Evolutionary conservation across 306 rosid species (phyloP), one percentile per base, ranked within the genome.

Genomic region (Nissolia schottii): DNA sequence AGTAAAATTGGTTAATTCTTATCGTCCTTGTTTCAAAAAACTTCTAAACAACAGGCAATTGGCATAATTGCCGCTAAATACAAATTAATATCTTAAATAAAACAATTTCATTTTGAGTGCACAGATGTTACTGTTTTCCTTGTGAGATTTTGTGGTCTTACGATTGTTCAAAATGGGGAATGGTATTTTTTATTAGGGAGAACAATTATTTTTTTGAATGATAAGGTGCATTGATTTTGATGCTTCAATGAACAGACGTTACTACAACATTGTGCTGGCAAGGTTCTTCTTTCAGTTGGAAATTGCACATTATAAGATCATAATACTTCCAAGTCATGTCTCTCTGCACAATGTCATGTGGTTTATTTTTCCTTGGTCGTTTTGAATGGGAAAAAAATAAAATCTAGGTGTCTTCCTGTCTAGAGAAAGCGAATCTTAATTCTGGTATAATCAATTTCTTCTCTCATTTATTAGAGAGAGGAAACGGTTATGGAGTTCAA

Each of bases 81-180:
- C n/a, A n/a, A n/a, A n/a, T n/a, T n/a, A n/a, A n/a, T n/a, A n/a
- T n/a, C n/a, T n/a, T n/a, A n/a, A n/a, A n/a, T n/a, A 34, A 34
- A 34, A 34, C 6, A 1, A 34, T 34, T 34, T 34, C 2, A 8
- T 7, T 34, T 34, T 34, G 35, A 71, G 46, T 38, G 23, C 60
- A 29, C 14, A 1, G 56, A 3, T 72, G 64, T 32, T 60, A 60
- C 43, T 54, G 64, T 58, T 65, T 37, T 62, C 28, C 50, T 46
- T 64, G 71, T 80, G 81, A 22, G 65, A 20, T 57, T 57, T 65
- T 77, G 85, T 71, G 37, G 40, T 65, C 50, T 48, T 77, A 40
- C 66, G 59, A 60, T 41, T 14, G 53, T 75, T 31, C 40, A 71
- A 71, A 59, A 58, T 40, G 51, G 18, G 43, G 50, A 43, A 58